Base-by-base conservation (phyloP, 2,329 filamentous ascomycete species). In the Phaeosphaeria sp. region DNA sequence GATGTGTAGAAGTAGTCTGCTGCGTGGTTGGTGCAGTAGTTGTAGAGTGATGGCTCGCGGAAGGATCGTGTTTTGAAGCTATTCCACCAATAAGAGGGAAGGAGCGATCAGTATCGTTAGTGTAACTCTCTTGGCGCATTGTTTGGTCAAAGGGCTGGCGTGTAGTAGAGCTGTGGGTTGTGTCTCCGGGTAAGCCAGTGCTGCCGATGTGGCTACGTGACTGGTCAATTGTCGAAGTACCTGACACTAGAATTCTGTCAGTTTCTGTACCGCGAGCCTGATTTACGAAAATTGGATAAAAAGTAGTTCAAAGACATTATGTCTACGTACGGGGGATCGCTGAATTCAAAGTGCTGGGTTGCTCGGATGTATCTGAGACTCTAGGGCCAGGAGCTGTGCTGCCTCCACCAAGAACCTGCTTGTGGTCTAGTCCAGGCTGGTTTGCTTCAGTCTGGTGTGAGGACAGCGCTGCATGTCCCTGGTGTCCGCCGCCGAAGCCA, bases 1-100 rank as follows among this genome's bases (percentile, higher is more conserved):
- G 52, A 9, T 55, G 30, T 27, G 59, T 27, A 27, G 54, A 52
- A 21, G 36, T 46, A 42, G 25, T 55, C 20, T 47, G 23, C 42
- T 56, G 53, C 20, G 27, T 43, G 20, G 30, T n/a, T 43, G 49
- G 18, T n/a, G 22, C 21, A 25, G 22, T 25, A 3, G 44, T 27
- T 11, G 44, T 15, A 25, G 59, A 51, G 18, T 18, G 6, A 54
- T 46, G 41, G 17, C 5, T 18, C 3, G 48, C 21, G 15, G 51
- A 43, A 6, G 52, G 11, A 23, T 36, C 18, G 42, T 52, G 50
- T 53, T 30, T 55, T 50, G 64, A 62, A 6, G 66, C 56, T 6
- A 76, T 64, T 23, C 74, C 73, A 23, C 75, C 75, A 36, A 72
- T 62, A 6, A 78, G 66, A n/a, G 76, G 76, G 58, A 78, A 78